Evolutionary conservation across 1,284 basidiomycete genomes (phyloP), one percentile per base, ranked within the genome.

Genomic region (Ganoderma lingzhi): DNA sequence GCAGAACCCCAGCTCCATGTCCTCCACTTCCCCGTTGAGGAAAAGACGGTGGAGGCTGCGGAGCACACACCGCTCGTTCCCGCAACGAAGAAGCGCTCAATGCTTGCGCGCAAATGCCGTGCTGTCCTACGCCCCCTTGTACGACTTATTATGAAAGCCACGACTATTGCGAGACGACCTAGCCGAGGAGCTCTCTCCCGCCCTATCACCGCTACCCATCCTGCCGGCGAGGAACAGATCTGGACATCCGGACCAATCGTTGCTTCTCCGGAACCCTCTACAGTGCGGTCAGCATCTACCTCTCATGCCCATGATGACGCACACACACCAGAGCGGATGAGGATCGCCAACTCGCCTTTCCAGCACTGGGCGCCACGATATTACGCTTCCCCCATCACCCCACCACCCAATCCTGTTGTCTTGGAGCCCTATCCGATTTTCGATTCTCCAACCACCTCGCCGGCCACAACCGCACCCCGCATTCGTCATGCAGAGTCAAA

Each of bases 351-450:
- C 19, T 37, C 56, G 37, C 56, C 56, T 35, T 39, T 37, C 35
- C 32, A n/a, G 35, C 56, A 59, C 35, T 59, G 56, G 56, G 56
- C 35, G 10, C 56, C 56, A n/a, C 56, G 56, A 12, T 59, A 59
- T 23, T 39, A 59, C 19, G 56, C 35, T n/a, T n/a, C 56, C 6
- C 35, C 56, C 15, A 59, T 59, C 56, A 59, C 56, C 35, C 56
- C 56, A 17, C 56, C 56, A 3, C 19, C 56, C 5, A n/a, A 59
- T 39, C 56, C 56, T 39, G 17, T 39, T 4, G 35, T 59, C 23
- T 15, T 59, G 56, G 10, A n/a, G 32, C 56, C 56, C 2, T 59
- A 59, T 32, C 56, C 56, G 35, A 59, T 59, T 39, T 59, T 59
- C 56, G 56, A 59, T 9, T 59, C 56, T 39, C 35, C 56, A 23